A percentile compares a stretch with the other conserved stretches of the same genome.
Evolutionary conservation across 2,329 filamentous ascomycete species (phyloP).

Genomic region (Colletotrichum endophyticum): DNA sequence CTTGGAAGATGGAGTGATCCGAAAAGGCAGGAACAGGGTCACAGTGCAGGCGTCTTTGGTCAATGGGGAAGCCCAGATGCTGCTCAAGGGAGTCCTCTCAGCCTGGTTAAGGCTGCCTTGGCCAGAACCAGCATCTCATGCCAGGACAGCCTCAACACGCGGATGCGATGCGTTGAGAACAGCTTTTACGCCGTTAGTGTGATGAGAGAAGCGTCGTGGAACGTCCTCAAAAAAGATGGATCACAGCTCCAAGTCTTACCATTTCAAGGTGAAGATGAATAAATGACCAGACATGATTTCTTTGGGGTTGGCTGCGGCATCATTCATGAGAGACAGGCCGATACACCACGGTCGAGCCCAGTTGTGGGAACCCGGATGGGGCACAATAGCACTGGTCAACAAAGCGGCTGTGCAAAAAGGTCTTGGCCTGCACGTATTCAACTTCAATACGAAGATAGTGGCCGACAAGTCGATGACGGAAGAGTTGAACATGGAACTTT

Average conservation of each 20-base stretch:
- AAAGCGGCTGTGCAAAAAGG: not conserved
- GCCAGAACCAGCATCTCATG: not conserved
- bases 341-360: not conserved
- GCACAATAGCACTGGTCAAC: not conserved
- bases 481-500: not conserved
- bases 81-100: not conserved
- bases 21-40: conserved; percentile 4
- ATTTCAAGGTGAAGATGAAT: not conserved
- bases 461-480: not conserved
- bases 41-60: not conserved
- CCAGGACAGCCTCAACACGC: not conserved
- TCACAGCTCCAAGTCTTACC: fast-evolving
- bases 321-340: not conserved
- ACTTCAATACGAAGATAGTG: not conserved
- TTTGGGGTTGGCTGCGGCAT: not conserved
- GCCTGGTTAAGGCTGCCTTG: not conserved
- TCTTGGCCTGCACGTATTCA: not conserved
- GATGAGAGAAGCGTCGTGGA: not conserved
- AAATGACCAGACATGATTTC: not conserved
- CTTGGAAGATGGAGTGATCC: not conserved
- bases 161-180: not conserved
- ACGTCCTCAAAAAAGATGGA: fast-evolving
- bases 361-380: not conserved
- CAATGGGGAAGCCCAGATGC: not conserved
- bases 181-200: not conserved